These are phyloP conservation scores for Pulicaria dysenterica DNA, from an alignment of 129 eudicot species.

Conservation along the genomic window DNA sequence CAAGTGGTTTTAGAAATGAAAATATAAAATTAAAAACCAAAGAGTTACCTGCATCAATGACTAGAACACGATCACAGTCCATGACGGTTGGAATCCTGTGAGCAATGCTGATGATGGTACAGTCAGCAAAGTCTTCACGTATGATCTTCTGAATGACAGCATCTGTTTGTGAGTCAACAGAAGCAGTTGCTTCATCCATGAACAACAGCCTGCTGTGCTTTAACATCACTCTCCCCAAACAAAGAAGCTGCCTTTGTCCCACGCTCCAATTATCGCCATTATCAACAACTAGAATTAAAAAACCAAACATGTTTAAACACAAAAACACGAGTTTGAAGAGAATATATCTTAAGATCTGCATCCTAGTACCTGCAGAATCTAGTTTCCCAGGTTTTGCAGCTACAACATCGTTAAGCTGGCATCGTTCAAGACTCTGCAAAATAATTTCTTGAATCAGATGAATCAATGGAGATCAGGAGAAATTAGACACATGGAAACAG, in stretches of 20 bases:
- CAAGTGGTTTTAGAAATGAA: neutral
- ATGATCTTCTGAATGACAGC: constrained; percentile 60
- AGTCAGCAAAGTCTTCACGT: constrained; percentile 49
- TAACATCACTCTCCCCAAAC: constrained; percentile 68
- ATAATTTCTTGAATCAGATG: constrained; percentile 5
- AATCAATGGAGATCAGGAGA: neutral
- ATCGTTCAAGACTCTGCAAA: constrained; percentile 74
- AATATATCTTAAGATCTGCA: neutral
- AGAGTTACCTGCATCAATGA: constrained; percentile 50
- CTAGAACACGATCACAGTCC: constrained; percentile 60
- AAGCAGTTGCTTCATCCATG: constrained; percentile 87
- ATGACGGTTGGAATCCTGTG: constrained; percentile 70
- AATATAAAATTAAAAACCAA: neutral
- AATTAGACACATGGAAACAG: neutral
- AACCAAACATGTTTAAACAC: neutral
- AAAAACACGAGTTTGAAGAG: neutral
- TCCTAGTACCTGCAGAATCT: constrained; percentile 55
- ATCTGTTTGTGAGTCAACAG: constrained; percentile 77
- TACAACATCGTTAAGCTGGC: constrained; percentile 76
- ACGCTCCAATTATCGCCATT: constrained; percentile 77
- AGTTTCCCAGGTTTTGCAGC: constrained; percentile 70
- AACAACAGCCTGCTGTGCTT: constrained; percentile 58
- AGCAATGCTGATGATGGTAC: constrained; percentile 69
- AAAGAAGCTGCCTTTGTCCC: constrained; percentile 75
- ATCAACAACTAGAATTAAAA: constrained; percentile 49